Conservation (phyloP, 208 protist genomes). For the Polymyxa betae region DNA sequence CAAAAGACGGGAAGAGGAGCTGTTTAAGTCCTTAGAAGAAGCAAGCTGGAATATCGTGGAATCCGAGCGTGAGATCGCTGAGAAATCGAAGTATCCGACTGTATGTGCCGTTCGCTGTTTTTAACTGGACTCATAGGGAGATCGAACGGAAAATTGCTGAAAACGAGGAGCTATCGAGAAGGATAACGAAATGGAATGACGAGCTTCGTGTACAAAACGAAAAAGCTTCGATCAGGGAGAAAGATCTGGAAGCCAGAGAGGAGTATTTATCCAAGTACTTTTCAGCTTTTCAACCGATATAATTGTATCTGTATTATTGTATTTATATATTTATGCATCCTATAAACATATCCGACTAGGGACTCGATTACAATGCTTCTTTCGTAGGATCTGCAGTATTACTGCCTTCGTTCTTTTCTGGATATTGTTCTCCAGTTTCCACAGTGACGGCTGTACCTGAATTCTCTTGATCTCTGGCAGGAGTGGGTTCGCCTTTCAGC, state of each 20-base stretch:
- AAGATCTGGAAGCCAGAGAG: background rate
- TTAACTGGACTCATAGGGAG: background rate
- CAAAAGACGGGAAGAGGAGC: background rate
- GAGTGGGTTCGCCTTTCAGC: too few species aligned
- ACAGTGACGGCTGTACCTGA: background rate
- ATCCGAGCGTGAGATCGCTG: background rate
- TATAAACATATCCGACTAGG: background rate
- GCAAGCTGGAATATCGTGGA: background rate
- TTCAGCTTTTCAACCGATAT: background rate
- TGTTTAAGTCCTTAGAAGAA: background rate
- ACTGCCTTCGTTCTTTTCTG: background rate
- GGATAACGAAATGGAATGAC: constrained; percentile 4
- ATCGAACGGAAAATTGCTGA: background rate
- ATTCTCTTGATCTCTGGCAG: background rate
- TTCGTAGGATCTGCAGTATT: background rate
- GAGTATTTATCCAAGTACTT: constrained; percentile 21
- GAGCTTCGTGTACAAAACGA: constrained; percentile 10
- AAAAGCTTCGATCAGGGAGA: background rate
- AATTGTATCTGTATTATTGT: background rate
- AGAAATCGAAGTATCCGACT: background rate
- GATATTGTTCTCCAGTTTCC: background rate
- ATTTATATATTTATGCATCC: background rate
- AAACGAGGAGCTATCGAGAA: background rate
- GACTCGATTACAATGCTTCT: background rate
- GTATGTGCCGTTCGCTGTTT: background rate